These are phyloP conservation scores for Francoa sonchifolia DNA, from an alignment of 441 rosid genomes.

Conservation along the genomic window DNA sequence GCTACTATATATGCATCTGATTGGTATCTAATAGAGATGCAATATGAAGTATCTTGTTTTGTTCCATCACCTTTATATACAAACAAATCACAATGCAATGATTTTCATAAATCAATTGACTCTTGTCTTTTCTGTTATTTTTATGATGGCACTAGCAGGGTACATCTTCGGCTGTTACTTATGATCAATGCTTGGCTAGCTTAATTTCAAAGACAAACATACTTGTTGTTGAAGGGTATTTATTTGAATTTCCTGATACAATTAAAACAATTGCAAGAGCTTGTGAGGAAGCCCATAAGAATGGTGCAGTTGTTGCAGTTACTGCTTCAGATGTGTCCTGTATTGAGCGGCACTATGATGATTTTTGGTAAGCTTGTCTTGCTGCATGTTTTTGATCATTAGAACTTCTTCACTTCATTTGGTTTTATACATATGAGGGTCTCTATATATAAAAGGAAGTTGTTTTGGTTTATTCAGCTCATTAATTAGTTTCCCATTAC, in stretches of 20 bases:
- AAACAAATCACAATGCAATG: no score
- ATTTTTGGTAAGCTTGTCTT: conserved; percentile 88
- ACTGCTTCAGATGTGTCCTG: conserved; percentile 93
- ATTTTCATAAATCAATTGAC: no score
- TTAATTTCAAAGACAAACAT: conserved; percentile 61
- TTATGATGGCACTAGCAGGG: no score
- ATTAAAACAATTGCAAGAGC: conserved; percentile 70
- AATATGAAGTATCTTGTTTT: no score
- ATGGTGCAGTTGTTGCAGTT: conserved; percentile 75
- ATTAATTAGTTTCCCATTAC: background rate
- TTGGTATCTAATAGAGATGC: no score
- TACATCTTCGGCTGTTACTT: conserved; percentile 65
- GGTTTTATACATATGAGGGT: conserved; percentile 1
- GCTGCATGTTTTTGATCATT: no score
- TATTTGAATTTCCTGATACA: conserved; percentile 87
- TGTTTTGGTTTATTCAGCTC: no score
- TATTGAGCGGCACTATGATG: conserved; percentile 83
- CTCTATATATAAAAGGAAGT: background rate
- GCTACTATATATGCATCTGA: no score
- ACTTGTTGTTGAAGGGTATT: conserved; percentile 83
- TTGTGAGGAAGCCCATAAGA: conserved; percentile 70
- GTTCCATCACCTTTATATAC: no score
- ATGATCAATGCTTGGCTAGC: conserved; percentile 61
- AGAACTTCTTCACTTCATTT: conserved; percentile 1
- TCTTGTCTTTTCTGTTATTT: no score